Base-by-base conservation (phyloP, 1,284 basidiomycete species). In the Ceratobasidium theobromae region DNA sequence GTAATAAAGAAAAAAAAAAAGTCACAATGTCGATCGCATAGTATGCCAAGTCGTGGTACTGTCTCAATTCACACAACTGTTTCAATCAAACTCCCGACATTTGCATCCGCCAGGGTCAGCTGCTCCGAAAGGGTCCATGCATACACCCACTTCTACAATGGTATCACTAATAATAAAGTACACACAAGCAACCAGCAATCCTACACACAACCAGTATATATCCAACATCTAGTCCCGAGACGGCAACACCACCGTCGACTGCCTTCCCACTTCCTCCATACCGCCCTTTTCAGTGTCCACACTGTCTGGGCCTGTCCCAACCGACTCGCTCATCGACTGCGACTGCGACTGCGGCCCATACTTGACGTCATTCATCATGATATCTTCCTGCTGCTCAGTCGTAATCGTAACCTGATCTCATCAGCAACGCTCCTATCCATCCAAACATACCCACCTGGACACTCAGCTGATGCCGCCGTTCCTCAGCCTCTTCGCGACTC, bases 41-140 rank as follows among this genome's bases (percentile, higher is more conserved):
- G n/a, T n/a, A n/a, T n/a, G n/a, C n/a, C n/a, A n/a, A n/a, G n/a
- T 62, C 57, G 57, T 62, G 43, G 57, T 62, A 46, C 32, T 40
- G 28, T 25, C 32, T 40, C 48, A 51, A 27, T 51, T 45, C 43
- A 14, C 48, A 30, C 23, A 25, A 25, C 28, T 23, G 48, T 14
- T 40, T 28, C 21, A 40, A 51, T 49, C 46, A 51, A 46, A n/a
- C 18, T 46, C 43, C 43, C 43, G n/a, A 46, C 35, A 62, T 62
- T 62, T 60, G 46, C 57, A 62, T 62, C 57, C 57, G 57, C 14
- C 25, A 8, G 9, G 35, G 35, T 8, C 35, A n/a, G n/a, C n/a
- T n/a, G n/a, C n/a, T n/a, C n/a, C n/a, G n/a, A n/a, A n/a, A n/a
- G n/a, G n/a, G n/a, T n/a, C n/a, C n/a, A n/a, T 14, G 55, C 55